A percentile compares a stretch with the other conserved stretches of the same genome.
These are phyloP conservation scores for Pyrenophora tritici-repentis DNA, from an alignment of 2,329 filamentous ascomycete genomes.

Conservation along the genomic window DNA sequence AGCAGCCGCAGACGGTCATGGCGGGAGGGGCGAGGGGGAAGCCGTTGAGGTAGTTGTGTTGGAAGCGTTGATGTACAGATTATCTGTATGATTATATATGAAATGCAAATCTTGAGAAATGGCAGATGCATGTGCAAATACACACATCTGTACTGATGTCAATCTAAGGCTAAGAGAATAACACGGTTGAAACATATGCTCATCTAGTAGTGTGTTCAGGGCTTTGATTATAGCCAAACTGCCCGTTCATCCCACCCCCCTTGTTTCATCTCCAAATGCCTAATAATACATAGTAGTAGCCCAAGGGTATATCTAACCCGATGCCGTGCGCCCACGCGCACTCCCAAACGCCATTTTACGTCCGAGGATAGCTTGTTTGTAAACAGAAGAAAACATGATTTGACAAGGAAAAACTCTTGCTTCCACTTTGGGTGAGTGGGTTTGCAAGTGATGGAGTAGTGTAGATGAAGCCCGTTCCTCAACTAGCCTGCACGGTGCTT, in stretches of 20 bases:
- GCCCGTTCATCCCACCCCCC: too few species aligned
- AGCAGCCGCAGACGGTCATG: constrained; percentile 21
- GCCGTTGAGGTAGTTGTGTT: constrained; percentile 2
- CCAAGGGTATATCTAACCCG: constrained; percentile 8
- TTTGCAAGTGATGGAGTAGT: not conserved
- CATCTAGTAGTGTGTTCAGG: not conserved
- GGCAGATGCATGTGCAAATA: too few species aligned
- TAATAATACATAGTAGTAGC: not conserved
- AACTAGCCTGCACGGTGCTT: constrained; percentile 22
- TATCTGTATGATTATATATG: constrained; percentile 1
- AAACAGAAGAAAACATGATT: not conserved
- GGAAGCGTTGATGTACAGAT: not conserved
- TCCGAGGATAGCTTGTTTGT: not conserved
- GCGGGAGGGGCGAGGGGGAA: constrained; percentile 23
- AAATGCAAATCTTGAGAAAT: not conserved
- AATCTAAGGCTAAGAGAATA: too few species aligned
- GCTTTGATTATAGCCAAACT: not conserved
- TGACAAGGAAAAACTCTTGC: not conserved
- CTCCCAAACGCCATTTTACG: constrained; percentile 2
- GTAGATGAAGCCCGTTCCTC: not conserved
- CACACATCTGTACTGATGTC: too few species aligned
- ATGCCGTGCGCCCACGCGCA: not conserved
- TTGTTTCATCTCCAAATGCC: too few species aligned
- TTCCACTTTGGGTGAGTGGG: not conserved
- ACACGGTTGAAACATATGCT: too few species aligned